Base-by-base conservation (phyloP, 2,329 filamentous ascomycete species). In the Nemania sp. region DNA sequence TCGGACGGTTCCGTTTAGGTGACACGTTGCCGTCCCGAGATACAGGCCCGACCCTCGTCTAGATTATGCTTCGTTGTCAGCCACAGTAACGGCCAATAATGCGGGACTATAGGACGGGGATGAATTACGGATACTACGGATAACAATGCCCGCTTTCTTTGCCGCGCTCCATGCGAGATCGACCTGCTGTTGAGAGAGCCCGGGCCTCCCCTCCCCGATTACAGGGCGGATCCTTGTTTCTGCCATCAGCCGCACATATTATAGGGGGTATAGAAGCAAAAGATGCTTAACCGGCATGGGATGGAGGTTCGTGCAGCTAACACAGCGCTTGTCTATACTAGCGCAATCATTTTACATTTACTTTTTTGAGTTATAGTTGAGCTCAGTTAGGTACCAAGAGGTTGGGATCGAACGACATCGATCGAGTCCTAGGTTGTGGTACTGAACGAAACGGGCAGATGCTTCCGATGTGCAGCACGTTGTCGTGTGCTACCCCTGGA, bases 1-100 rank as follows among this genome's bases (percentile, higher is more conserved):
- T 62, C 65, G 68, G 62, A 63, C 63, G 54, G 68, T 47, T 56
- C 68, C 70, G 70, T 70, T 61, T 60, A 62, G 67, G 74, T 75
- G 73, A 74, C 73, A 74, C 74, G 64, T 73, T 70, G 74, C 70
- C 66, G 71, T 49, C 66, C 74, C 72, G 71, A 71, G 67, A 64
- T 64, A 51, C 59, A 66, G 56, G 56, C 66, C 69, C 70, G 70
- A 69, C 62, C 62, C 65, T 61, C 62, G 62, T 62, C 65, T 57
- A 64, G 65, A 65, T 66, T 70, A 68, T 70, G 62, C 62, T 59
- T 66, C 45, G 67, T 45, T 68, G 62, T 70, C 66, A 66, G 58
- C 58, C 62, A 66, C 26, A 51, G 41, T 57, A 32, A 29, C 55
- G 56, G 60, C 54, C 59, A 65, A 62, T 61, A 57, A 58, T 18